Conservation (phyloP, 1,139 yeast genomes). For the Blastobotrys aristatus region DNA sequence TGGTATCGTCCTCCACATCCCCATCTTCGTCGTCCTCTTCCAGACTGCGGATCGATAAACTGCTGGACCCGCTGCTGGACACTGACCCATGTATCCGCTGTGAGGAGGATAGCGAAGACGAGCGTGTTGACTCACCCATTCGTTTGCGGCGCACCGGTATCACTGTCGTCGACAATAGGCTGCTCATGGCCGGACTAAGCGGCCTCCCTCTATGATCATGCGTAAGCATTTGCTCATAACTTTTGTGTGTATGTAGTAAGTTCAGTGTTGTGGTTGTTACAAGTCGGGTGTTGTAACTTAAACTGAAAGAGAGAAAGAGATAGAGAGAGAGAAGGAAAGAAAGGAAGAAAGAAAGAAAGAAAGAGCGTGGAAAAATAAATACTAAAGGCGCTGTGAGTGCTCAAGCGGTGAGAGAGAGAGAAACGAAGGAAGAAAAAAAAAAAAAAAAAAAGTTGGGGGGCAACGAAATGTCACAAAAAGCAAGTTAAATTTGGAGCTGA, state of each 20-base stretch:
- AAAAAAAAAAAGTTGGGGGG: neutral
- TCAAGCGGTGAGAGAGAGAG: neutral
- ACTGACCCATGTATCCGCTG: too few relatives aligned
- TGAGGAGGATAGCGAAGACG: too few relatives aligned
- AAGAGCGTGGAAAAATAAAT: neutral
- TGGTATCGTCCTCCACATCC: too few relatives aligned
- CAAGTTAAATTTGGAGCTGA: too few relatives aligned
- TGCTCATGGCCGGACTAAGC: constrained; percentile 25
- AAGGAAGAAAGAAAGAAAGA: neutral
- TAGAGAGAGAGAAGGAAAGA: neutral
- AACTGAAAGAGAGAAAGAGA: neutral
- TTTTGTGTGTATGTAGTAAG: neutral
- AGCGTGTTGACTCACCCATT: too few relatives aligned
- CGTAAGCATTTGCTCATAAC: constrained; percentile 12
- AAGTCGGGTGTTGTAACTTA: too few relatives aligned
- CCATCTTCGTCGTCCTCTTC: too few relatives aligned
- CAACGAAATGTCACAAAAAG: neutral
- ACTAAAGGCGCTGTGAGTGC: too few relatives aligned
- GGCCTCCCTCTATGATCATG: constrained; percentile 25
- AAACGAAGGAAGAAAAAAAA: neutral
- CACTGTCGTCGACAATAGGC: constrained; percentile 23
- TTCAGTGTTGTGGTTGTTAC: constrained; percentile 1
- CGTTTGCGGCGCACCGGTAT: constrained; percentile 19
- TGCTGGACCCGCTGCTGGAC: neutral
- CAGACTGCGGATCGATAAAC: neutral